Conservation (phyloP, 2,329 filamentous ascomycete species). For the Periglandula ipomoeae region DNA sequence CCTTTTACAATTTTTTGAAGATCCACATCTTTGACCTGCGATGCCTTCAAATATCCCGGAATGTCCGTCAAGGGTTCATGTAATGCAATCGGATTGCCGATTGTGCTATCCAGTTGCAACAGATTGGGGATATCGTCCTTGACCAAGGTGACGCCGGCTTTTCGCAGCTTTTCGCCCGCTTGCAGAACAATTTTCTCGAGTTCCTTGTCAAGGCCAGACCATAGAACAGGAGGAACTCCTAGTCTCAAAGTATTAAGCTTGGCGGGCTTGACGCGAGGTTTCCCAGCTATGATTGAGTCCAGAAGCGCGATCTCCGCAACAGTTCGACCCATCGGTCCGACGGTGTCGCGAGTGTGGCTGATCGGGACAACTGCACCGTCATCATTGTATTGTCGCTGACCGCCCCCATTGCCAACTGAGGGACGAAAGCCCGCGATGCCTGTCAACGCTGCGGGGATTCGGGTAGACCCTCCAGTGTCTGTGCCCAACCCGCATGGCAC, state of each 20-base stretch:
- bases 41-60: slow-evolving; percentile 8
- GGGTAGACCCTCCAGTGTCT: slow-evolving; percentile 13
- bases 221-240: slow-evolving; percentile 10
- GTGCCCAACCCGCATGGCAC: slow-evolving; percentile 14
- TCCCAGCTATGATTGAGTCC: slow-evolving; percentile 54
- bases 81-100: slow-evolving; percentile 6
- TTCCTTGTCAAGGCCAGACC: slow-evolving; percentile 10
- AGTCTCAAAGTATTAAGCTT: slow-evolving; percentile 7
- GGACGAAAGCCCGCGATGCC: slow-evolving; percentile 13
- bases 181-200: slow-evolving; percentile 5
- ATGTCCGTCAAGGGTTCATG: slow-evolving; percentile 9
- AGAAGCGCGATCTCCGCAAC: slow-evolving; percentile 56
- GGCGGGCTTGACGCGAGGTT: slow-evolving; percentile 9
- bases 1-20: slow-evolving; percentile 4
- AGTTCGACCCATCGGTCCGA: slow-evolving; percentile 56
- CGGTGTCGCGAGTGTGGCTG: slow-evolving; percentile 52
- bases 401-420: slow-evolving; percentile 11
- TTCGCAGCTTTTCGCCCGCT: slow-evolving; percentile 4
- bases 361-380: slow-evolving; percentile 49
- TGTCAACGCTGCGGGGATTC: slow-evolving; percentile 13
- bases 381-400: slow-evolving; percentile 10
- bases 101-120: slow-evolving; percentile 6
- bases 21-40: slow-evolving; percentile 1
- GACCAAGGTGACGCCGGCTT: slow-evolving; percentile 10
- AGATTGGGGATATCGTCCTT: slow-evolving; percentile 10